A percentile compares a stretch with the other conserved stretches of the same genome.
phyloP scores from a whole-genome alignment of 108 stramenopile species.

The Skeletonema costatum region DNA sequence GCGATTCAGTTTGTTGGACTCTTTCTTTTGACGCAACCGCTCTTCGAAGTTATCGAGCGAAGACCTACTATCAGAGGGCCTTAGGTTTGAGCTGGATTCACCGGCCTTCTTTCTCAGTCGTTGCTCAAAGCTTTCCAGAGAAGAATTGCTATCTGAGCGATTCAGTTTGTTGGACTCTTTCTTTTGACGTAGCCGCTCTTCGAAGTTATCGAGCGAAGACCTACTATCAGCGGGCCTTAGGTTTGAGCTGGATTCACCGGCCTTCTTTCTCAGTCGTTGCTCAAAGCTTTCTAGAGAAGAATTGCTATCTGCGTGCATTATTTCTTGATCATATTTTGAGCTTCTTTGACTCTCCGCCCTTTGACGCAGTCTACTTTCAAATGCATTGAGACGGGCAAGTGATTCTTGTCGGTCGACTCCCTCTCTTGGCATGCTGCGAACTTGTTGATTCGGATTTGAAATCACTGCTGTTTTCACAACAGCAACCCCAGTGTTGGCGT shows the following conservation, averaged over 20 bases:
- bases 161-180: background rate
- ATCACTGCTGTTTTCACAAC: background rate
- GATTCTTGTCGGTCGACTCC: background rate
- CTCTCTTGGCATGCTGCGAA: background rate
- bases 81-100: background rate
- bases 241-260: background rate
- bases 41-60: background rate
- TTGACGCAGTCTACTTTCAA: background rate
- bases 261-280: background rate
- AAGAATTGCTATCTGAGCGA: background rate
- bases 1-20: background rate
- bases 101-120: background rate
- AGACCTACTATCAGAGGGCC: background rate
- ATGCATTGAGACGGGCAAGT: background rate
- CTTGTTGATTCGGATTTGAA: background rate
- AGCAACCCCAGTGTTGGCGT: background rate
- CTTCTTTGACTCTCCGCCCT: background rate
- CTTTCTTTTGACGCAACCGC: background rate
- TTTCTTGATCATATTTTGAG: background rate
- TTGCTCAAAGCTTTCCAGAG: background rate
- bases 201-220: background rate
- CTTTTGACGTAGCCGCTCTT: background rate
- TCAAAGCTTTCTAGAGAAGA: background rate
- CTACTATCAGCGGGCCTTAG: background rate
- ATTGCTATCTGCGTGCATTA: background rate